phyloP scores from a whole-genome alignment of 1,284 basidiomycete genomes.

The Farysia itapuensis region DNA sequence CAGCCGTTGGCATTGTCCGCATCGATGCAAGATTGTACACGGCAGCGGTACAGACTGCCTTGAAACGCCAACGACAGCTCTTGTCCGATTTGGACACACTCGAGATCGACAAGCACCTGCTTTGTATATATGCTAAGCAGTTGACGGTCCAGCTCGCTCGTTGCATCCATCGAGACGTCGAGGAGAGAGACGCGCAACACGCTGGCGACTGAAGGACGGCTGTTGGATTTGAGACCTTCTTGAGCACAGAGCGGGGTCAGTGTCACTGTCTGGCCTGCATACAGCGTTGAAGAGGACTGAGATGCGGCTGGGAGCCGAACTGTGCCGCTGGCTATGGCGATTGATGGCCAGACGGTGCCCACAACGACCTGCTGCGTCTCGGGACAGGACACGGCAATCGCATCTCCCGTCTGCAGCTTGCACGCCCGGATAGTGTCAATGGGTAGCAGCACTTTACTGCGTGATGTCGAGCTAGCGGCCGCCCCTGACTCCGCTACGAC shows the following conservation, averaged over 20 bases:
- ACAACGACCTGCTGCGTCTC: not conserved
- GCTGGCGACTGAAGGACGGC: not conserved
- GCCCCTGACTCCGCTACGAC: too few species aligned
- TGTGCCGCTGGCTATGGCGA: constrained; percentile 15
- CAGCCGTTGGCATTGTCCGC: constrained; percentile 70
- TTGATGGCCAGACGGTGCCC: constrained; percentile 29
- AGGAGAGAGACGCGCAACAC: not conserved
- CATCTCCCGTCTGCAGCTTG: constrained; percentile 32
- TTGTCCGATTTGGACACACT: constrained; percentile 7
- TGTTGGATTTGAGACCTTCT: not conserved
- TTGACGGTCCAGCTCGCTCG: constrained; percentile 53
- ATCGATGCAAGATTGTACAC: constrained; percentile 65
- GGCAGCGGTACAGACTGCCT: constrained; percentile 3
- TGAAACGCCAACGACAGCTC: constrained; percentile 12
- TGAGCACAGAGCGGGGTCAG: not conserved
- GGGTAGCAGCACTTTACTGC: constrained; percentile 20
- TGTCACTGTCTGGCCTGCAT: constrained; percentile 7
- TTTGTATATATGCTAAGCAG: constrained; percentile 61
- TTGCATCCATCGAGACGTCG: not conserved
- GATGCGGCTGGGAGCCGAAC: constrained; percentile 14
- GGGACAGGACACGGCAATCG: constrained; percentile 4
- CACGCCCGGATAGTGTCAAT: constrained; percentile 18
- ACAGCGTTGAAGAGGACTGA: constrained; percentile 1
- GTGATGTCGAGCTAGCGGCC: constrained; percentile 18
- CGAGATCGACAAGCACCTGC: constrained; percentile 59